Percentiles rank a stretch among this genome's conserved stretches.
These are phyloP conservation scores for Sarocladium strictum DNA, from an alignment of 2,329 filamentous ascomycete species.

Conservation along the genomic window DNA sequence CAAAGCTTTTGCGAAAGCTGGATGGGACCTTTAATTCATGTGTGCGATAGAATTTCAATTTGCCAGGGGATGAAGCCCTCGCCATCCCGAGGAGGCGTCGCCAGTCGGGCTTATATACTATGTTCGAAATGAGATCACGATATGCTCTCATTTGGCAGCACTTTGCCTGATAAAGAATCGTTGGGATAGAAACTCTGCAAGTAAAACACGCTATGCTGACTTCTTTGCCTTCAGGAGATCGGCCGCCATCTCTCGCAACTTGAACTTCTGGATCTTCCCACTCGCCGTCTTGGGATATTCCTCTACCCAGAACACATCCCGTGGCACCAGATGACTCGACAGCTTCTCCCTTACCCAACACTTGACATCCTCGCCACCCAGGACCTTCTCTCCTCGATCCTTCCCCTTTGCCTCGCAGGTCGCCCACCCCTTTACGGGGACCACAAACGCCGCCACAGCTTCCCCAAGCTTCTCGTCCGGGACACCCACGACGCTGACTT, in stretches of 20 bases:
- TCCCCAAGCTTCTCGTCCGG: constrained; percentile 81
- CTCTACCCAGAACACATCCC: constrained; percentile 80
- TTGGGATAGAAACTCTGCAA: neutral
- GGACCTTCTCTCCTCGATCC: constrained; percentile 20
- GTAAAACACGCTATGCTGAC: neutral
- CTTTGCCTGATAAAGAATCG: neutral
- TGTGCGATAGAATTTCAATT: neutral
- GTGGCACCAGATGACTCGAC: constrained; percentile 73
- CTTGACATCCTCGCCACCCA: constrained; percentile 38
- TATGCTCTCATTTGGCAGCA: neutral
- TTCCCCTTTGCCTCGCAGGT: constrained; percentile 16
- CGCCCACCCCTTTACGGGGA: constrained; percentile 35
- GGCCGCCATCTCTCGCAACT: constrained; percentile 61
- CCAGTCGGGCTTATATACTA: neutral
- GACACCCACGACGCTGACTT: constrained; percentile 79
- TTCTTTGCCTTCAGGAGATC: constrained; percentile 21
- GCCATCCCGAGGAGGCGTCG: neutral
- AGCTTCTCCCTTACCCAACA: constrained; percentile 67
- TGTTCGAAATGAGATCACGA: neutral
- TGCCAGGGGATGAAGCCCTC: neutral
- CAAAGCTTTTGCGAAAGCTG: neutral
- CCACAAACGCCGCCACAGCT: constrained; percentile 76
- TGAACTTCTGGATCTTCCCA: constrained; percentile 96
- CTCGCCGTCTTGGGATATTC: constrained; percentile 93
- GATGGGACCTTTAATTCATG: neutral